A percentile compares a stretch with the other conserved stretches of the same genome.
Evolutionary conservation across 108 stramenopile genomes (phyloP).

Genomic region (Discostella pseudostelligera): DNA sequence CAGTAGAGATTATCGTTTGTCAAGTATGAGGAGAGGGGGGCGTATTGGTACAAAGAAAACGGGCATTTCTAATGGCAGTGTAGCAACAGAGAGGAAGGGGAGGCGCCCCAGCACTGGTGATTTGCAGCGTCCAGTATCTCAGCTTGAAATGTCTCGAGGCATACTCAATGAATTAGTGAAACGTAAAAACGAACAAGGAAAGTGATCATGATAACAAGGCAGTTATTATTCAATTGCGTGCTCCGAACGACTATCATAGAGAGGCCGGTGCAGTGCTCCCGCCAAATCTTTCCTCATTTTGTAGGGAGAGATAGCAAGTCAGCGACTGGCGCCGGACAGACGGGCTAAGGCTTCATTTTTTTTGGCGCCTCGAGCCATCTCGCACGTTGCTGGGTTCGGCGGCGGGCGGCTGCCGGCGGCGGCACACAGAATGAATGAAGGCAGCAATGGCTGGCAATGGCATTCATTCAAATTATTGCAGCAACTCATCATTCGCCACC

Average conservation of each 20-base stretch:
- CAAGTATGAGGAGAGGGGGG: not conserved
- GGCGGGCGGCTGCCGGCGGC: too few relatives aligned
- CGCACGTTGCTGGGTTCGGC: too few relatives aligned
- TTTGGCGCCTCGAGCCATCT: too few relatives aligned
- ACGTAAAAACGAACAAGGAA: conserved; percentile 11
- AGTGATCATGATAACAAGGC: conserved; percentile 12
- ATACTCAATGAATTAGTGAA: conserved; percentile 5
- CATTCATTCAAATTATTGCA: too few relatives aligned
- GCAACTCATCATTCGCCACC: too few relatives aligned
- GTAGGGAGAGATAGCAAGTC: too few relatives aligned
- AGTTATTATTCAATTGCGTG: not conserved
- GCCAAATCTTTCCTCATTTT: too few relatives aligned
- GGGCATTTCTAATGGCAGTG: not conserved
- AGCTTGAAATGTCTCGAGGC: conserved; percentile 8
- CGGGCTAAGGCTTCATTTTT: too few relatives aligned
- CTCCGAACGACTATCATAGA: not conserved
- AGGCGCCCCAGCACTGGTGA: not conserved
- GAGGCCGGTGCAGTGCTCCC: too few relatives aligned
- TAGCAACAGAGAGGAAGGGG: conserved; percentile 1
- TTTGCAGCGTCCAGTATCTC: conserved; percentile 3
- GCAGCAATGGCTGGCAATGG: too few relatives aligned
- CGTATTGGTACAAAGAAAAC: not conserved
- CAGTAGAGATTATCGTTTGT: conserved; percentile 11
- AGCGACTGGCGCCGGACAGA: too few relatives aligned
- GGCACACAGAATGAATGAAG: too few relatives aligned